Evolutionary conservation across 345 rosid species (phyloP), one percentile per base, ranked within the genome.

Genomic region (Eucalyptus virginea): DNA sequence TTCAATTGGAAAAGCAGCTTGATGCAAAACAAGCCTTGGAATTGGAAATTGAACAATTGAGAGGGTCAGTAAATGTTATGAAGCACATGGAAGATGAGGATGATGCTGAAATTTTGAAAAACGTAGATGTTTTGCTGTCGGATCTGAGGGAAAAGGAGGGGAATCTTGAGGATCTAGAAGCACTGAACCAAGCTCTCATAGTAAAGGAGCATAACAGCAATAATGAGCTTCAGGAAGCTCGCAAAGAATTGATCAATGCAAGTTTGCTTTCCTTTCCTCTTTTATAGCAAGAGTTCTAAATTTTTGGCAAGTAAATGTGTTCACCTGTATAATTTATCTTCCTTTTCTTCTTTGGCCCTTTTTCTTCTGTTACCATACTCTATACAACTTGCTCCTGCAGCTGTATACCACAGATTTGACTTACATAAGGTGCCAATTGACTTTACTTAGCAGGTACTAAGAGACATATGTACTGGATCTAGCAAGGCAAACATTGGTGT

Each of bases 151-250:
- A 98, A 91, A 96, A 94, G 91, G 99, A 97, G 93, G 96, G 90
- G 90, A 97, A 97, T 28, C 95, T 95, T 88, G 96, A 94, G 32
- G 94, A 94, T 89, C 37, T 97, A 88, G 96, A 96, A 88, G 91
- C 95, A 56, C 92, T 96, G 90, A 96, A 96, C 92, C 99, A 97
- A 93, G 92, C 95, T 80, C 98, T 98, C 89, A 91, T 97, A 85
- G 96, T 98, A 34, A 93, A 92, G 90, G 98, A 98, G 92, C 95
- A 97, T 24, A 93, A 91, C 94, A 97, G 94, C 95, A 98, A 97
- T 85, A 97, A 96, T 90, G 99, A 96, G 93, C 95, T 98, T 90
- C 98, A 96, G 92, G 99, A 96, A 30, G 99, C 98, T 89, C 96
- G 99, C 77, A 97, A 94, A 89, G 99, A 96, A 92, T 87, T 98